Base-by-base conservation (phyloP, 306 rosid genomes). In the Elaeagnus macrophylla region DNA sequence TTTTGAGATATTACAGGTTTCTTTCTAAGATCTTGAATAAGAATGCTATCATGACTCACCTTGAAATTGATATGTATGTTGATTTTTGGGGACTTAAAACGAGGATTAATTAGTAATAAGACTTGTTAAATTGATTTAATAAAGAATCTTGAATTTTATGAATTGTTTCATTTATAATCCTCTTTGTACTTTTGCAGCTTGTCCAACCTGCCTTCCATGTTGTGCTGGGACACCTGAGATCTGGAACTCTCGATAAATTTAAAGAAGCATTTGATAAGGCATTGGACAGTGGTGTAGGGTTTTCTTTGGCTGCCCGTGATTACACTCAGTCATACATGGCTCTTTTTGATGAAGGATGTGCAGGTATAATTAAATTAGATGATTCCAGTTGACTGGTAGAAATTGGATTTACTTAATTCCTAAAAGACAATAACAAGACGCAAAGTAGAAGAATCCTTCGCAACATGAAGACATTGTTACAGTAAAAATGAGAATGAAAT, bases 261-360 rank as follows among this genome's bases (percentile, higher is more conserved):
- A 88, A 81, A 81, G 95, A 79, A 56, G 67, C 69, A 67, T 83
- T 93, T 75, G 96, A 88, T 49, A 93, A 93, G 67, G 94, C 95
- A 59, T 67, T 93, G 78, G 77, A 66, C 54, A 74, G 77, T 6
- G 95, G 96, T 62, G 90, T 80, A 67, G 77, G 71, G 48, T 93
- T 93, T 81, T 79, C 99, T 56, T 64, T 40, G 14, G 94, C 96
- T 64, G 77, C 96, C 48, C 48, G 42, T 58, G 75, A 63, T 50
- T 81, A 90, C 37, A 32, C 59, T 3, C 72, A 9, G 36, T 80
- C 82, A 56, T 81, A 45, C 65, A 63, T 87, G 76, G 83, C 74
- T 66, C 72, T 50, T 45, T 93, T 93, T 68, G 99, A 87, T 42
- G 61, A 77, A 67, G 76, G 73, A 42, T 75, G 86, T 73, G 76